Conservation (phyloP, 345 rosid species). For the Lepidium sativum region DNA sequence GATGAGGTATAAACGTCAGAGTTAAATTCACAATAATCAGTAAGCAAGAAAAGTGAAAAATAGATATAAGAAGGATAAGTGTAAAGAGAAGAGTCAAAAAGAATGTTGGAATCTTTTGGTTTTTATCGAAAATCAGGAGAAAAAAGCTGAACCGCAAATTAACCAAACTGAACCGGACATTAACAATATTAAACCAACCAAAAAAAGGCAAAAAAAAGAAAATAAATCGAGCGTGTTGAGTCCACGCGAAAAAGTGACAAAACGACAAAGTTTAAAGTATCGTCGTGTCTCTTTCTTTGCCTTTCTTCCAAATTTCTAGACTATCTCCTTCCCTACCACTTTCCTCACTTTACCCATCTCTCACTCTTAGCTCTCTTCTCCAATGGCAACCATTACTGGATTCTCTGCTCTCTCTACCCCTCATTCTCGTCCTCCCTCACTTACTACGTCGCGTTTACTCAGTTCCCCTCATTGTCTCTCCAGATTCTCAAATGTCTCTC, state of each 20-base stretch:
- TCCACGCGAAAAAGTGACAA: constrained; percentile 29
- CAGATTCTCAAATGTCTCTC: constrained; percentile 16
- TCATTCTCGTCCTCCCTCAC: constrained; percentile 8
- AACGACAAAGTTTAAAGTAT: constrained; percentile 3
- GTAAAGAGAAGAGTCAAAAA: too few species aligned
- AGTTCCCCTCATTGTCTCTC: not conserved
- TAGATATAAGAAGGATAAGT: too few species aligned
- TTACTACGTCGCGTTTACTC: constrained; percentile 21
- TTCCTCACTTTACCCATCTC: not conserved
- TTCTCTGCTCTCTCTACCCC: constrained; percentile 23
- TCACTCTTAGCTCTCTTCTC: not conserved
- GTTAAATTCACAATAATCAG: too few species aligned
- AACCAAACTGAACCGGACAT: too few species aligned
- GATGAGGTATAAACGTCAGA: too few species aligned
- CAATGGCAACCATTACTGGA: constrained; percentile 37
- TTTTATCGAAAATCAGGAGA: too few species aligned
- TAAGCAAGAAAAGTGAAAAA: too few species aligned
- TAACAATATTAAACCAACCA: too few species aligned
- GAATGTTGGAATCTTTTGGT: too few species aligned
- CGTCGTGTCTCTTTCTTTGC: constrained; percentile 68
- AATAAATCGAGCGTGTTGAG: constrained; percentile 19
- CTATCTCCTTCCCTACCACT: constrained; percentile 12
- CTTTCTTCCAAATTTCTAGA: constrained; percentile 23
- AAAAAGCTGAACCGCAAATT: too few species aligned
- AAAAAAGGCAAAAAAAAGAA: too few species aligned